Conservation (phyloP, 1,284 basidiomycete species). For the Inonotus hispidus region DNA sequence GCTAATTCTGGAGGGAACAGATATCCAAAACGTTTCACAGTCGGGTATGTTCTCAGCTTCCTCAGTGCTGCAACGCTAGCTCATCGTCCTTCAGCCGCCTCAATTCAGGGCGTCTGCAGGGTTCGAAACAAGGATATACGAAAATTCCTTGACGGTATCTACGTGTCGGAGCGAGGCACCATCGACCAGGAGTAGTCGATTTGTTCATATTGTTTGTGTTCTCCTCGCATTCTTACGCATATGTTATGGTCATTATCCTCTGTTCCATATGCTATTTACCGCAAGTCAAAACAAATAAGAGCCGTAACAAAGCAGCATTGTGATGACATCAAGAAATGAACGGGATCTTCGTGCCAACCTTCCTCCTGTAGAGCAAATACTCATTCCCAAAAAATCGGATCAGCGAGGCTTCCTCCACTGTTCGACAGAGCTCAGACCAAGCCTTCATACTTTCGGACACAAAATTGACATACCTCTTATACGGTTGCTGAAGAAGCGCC, state of each 20-base stretch:
- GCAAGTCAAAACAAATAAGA: neutral
- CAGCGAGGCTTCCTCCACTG: constrained; percentile 72
- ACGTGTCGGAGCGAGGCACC: constrained; percentile 82
- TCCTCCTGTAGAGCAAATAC: constrained; percentile 64
- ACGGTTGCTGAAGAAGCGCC: constrained; percentile 82
- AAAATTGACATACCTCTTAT: constrained; percentile 53
- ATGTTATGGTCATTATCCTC: constrained; percentile 11
- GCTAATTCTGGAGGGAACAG: constrained; percentile 89
- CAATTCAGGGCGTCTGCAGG: constrained; percentile 90
- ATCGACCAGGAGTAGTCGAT: constrained; percentile 29
- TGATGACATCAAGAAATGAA: constrained; percentile 43
- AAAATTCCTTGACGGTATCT: constrained; percentile 91
- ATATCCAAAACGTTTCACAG: constrained; percentile 93
- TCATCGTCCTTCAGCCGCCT: constrained; percentile 59
- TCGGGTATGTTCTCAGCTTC: constrained; percentile 51
- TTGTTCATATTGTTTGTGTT: neutral
- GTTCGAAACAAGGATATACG: constrained; percentile 99
- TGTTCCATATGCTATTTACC: neutral
- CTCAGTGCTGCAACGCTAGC: neutral
- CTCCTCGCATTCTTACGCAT: constrained; percentile 1
- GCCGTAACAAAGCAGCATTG: neutral
- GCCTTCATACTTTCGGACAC: neutral
- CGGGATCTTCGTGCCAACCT: constrained; percentile 72
- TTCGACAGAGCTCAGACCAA: neutral
- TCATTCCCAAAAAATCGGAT: constrained; percentile 79